Conservation (phyloP, 2,329 filamentous ascomycete genomes). For the Didymellaceae sp. region DNA sequence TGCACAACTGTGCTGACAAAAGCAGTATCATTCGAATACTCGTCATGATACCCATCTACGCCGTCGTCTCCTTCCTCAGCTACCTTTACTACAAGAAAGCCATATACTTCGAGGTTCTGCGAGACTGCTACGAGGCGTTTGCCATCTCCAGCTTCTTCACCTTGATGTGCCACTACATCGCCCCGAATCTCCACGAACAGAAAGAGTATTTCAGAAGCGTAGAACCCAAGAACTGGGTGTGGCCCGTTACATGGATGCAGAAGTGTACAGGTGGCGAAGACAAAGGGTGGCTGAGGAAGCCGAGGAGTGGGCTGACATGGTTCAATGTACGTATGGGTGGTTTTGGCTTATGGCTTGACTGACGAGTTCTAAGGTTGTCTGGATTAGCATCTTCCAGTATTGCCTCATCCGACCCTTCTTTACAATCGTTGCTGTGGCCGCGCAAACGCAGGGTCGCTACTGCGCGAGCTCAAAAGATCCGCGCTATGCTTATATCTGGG, state of each 20-base stretch:
- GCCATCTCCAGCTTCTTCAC: conserved; percentile 88
- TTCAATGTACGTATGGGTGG: conserved; percentile 68
- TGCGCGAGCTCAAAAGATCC: conserved; percentile 81
- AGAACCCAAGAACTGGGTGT: conserved; percentile 74
- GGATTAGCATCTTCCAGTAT: conserved; percentile 85
- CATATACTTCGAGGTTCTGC: conserved; percentile 80
- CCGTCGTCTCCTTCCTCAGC: conserved; percentile 74
- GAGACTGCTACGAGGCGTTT: conserved; percentile 89
- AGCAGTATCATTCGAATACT: conserved; percentile 82
- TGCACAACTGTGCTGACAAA: conserved; percentile 17
- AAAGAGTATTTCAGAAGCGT: conserved; percentile 80
- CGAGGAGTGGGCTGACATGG: conserved; percentile 83
- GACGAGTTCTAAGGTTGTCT: conserved; percentile 65
- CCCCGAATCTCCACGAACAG: conserved; percentile 77
- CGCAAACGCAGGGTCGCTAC: conserved; percentile 72
- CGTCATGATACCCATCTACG: conserved; percentile 85
- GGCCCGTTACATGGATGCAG: conserved; percentile 73
- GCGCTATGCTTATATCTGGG: conserved; percentile 84
- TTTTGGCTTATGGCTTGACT: conserved; percentile 15
- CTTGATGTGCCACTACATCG: conserved; percentile 80
- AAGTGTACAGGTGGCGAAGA: conserved; percentile 73
- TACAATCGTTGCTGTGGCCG: conserved; percentile 77
- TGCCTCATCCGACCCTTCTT: conserved; percentile 81
- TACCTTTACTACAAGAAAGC: conserved; percentile 77
- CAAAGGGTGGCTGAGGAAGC: conserved; percentile 72